Percentiles rank a stretch among this genome's conserved stretches.
phyloP scores from a whole-genome alignment of 352 stramenopile genomes.

The Hyaloperonospora arabidopsidis region DNA sequence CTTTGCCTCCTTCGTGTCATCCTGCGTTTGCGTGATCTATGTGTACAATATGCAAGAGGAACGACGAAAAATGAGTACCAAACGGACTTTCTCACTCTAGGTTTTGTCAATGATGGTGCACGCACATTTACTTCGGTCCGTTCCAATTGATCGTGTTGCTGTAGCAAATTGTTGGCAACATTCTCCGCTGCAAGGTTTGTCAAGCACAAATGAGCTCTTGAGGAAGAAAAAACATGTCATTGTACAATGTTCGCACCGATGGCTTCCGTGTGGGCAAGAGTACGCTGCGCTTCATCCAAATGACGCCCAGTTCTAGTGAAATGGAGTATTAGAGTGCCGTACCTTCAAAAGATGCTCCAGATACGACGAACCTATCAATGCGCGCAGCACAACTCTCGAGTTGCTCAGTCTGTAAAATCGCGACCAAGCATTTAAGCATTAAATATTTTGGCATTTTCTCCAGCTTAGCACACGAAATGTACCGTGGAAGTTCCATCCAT shows the following conservation, averaged over 20 bases:
- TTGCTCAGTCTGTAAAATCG: slow-evolving; percentile 34
- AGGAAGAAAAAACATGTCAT: not conserved
- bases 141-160: slow-evolving; percentile 63
- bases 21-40: slow-evolving; percentile 52
- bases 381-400: slow-evolving; percentile 32
- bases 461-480: not conserved
- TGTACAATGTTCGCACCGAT: slow-evolving; percentile 36
- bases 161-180: slow-evolving; percentile 58
- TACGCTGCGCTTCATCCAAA: slow-evolving; percentile 62
- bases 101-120: not conserved
- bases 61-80: not conserved
- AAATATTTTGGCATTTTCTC: not conserved
- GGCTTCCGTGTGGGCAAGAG: slow-evolving; percentile 59
- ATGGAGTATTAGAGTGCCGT: slow-evolving; percentile 1
- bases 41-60: not conserved
- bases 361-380: slow-evolving; percentile 31
- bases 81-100: not conserved
- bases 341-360: not conserved
- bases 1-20: slow-evolving; percentile 56
- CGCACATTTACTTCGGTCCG: slow-evolving; percentile 53
- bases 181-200: slow-evolving; percentile 37
- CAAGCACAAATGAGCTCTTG: not conserved
- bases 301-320: slow-evolving; percentile 52
- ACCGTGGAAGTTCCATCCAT: slow-evolving; percentile 21
- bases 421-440: not conserved